Evolutionary conservation across 768 basidiomycete genomes (phyloP).

Genomic region (Pilatotrama ljubarskyi): DNA sequence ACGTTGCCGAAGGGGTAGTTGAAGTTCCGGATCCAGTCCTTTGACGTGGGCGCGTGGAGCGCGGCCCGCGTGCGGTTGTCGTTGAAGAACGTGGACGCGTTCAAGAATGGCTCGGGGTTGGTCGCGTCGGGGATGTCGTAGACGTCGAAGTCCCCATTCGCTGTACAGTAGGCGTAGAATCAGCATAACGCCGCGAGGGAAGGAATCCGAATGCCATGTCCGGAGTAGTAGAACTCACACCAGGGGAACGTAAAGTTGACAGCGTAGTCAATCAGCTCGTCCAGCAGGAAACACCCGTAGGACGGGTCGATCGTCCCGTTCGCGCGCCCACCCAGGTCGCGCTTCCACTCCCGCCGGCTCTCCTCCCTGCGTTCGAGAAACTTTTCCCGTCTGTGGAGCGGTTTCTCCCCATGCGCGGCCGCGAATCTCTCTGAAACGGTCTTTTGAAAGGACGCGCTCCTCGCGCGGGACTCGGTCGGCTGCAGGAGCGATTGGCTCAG

Average conservation of each 20-base stretch:
- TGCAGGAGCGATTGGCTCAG: constrained; percentile 1
- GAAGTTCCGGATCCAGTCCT: constrained; percentile 42
- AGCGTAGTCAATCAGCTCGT: constrained; percentile 69
- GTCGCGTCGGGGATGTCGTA: constrained; percentile 27
- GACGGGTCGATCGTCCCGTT: constrained; percentile 48
- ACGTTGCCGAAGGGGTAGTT: constrained; percentile 38
- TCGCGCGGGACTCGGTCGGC: constrained; percentile 11
- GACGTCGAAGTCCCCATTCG: constrained; percentile 22
- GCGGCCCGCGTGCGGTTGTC: constrained; percentile 57
- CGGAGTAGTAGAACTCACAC: constrained; percentile 27
- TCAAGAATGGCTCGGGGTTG: constrained; percentile 48
- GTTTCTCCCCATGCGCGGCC: neutral
- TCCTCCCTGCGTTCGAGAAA: constrained; percentile 23
- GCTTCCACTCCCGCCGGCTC: constrained; percentile 42
- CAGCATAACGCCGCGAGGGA: neutral
- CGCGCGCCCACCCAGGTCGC: constrained; percentile 47
- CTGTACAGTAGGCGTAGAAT: neutral
- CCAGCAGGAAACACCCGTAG: constrained; percentile 53
- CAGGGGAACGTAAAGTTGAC: constrained; percentile 69
- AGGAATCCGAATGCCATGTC: neutral
- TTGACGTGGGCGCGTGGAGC: constrained; percentile 67
- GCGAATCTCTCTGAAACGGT: constrained; percentile 15
- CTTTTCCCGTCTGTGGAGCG: neutral
- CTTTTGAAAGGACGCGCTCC: constrained; percentile 10
- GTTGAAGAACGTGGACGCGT: constrained; percentile 63